Conservation (phyloP, 2,329 filamentous ascomycete species). For the Hypoxylon sp. region DNA sequence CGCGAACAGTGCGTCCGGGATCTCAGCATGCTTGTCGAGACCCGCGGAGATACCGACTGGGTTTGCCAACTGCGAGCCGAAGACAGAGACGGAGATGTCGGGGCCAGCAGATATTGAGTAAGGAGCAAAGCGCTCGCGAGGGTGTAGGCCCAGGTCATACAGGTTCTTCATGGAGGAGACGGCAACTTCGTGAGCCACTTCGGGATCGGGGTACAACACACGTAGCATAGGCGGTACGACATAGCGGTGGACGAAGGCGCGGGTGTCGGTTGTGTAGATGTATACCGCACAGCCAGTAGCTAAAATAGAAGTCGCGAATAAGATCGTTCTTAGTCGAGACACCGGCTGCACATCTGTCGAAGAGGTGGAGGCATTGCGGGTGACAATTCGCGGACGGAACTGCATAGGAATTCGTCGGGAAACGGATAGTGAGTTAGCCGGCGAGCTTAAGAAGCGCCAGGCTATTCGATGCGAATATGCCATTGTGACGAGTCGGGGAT, state of each 20-base stretch:
- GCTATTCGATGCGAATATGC: conserved; percentile 46
- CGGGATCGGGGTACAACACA: conserved; percentile 77
- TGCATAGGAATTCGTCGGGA: conserved; percentile 39
- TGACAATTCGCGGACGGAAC: conserved; percentile 37
- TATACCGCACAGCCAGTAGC: conserved; percentile 65
- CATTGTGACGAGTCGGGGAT: conserved; percentile 45
- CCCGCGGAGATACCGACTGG: conserved; percentile 96
- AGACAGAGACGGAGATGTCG: conserved; percentile 69
- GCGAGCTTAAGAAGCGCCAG: conserved; percentile 38
- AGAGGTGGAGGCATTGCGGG: conserved; percentile 43
- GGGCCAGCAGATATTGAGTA: conserved; percentile 48
- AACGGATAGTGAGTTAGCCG: conserved; percentile 34
- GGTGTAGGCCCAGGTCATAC: conserved; percentile 81
- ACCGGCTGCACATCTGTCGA: conserved; percentile 36
- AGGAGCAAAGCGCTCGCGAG: conserved; percentile 76
- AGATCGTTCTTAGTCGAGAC: conserved; percentile 55
- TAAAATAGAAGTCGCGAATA: conserved; percentile 59
- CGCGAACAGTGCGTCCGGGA: conserved; percentile 86
- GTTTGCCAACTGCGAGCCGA: conserved; percentile 82
- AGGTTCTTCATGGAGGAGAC: conserved; percentile 78
- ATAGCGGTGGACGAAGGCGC: conserved; percentile 77
- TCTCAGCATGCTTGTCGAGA: conserved; percentile 92
- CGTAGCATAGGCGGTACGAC: conserved; percentile 76
- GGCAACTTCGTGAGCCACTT: conserved; percentile 90
- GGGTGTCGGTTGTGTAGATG: conserved; percentile 80